phyloP scores from a whole-genome alignment of 345 rosid species.

The Psidium friedrichsthalianum region DNA sequence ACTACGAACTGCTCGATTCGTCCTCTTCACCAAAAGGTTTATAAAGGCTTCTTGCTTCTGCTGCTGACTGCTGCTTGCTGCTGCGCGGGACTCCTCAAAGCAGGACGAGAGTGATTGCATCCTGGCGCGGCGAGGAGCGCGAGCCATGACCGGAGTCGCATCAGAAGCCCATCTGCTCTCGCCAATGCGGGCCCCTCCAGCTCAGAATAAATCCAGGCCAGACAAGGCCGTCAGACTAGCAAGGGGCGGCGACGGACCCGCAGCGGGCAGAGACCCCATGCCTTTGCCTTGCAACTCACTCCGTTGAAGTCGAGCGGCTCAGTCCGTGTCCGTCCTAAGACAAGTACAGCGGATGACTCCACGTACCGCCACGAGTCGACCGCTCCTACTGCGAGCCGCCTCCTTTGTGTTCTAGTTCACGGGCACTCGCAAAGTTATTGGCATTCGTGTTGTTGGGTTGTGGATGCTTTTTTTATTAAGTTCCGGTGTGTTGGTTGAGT shows the following conservation, averaged over 20 bases:
- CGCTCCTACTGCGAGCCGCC: conserved; percentile 73
- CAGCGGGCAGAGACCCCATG: conserved; percentile 65
- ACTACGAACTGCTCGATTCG: neutral
- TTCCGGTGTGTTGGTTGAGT: neutral
- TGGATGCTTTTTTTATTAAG: neutral
- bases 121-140: conserved; percentile 37
- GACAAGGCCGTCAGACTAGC: conserved; percentile 33
- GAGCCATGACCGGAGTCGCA: conserved; percentile 37
- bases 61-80: neutral
- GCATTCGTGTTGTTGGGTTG: neutral
- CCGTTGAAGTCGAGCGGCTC: conserved; percentile 53
- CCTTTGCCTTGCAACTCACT: conserved; percentile 57
- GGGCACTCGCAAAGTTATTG: conserved; percentile 79
- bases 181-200: conserved; percentile 62
- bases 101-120: neutral
- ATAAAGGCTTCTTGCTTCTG: neutral
- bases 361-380: conserved; percentile 61
- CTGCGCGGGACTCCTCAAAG: no score
- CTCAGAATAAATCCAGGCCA: conserved; percentile 33
- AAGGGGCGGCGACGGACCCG: conserved; percentile 2
- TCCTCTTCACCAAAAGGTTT: neutral
- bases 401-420: conserved; percentile 87
- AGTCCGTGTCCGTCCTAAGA: conserved; percentile 69
- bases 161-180: conserved; percentile 61
- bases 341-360: conserved; percentile 84